A percentile compares a stretch with the other conserved stretches of the same genome.
These are phyloP conservation scores for Obelidium mucronatum DNA, from an alignment of 192 early-diverging fungal species.

Conservation along the genomic window DNA sequence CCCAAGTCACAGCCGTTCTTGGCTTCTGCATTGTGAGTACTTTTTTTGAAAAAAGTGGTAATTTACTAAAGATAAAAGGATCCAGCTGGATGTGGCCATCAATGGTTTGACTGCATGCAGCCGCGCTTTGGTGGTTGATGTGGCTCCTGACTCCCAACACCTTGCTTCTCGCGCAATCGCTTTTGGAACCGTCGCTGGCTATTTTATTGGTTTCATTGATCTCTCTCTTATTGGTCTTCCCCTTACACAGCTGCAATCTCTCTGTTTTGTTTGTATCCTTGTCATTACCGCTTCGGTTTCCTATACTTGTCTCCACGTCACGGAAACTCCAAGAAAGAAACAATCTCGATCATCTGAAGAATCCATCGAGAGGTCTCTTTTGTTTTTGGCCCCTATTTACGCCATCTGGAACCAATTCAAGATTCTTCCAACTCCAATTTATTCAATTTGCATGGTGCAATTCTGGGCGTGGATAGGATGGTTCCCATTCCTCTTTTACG, in stretches of 20 bases:
- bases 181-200: conserved; percentile 83
- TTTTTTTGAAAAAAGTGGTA: too few relatives aligned
- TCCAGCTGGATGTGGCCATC: conserved; percentile 85
- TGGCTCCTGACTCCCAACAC: conserved; percentile 54
- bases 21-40: too few relatives aligned
- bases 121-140: conserved; percentile 88
- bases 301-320: conserved; percentile 68
- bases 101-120: conserved; percentile 87
- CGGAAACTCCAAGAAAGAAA: conserved; percentile 40
- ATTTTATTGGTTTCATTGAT: conserved; percentile 85
- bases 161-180: conserved; percentile 82
- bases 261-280: conserved; percentile 76
- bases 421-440: conserved; percentile 68
- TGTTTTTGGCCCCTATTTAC: not conserved
- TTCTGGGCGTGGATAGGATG: conserved; percentile 97
- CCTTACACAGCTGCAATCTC: conserved; percentile 77
- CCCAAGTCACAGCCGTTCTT: too few relatives aligned
- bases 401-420: not conserved
- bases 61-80: too few relatives aligned
- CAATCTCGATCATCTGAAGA: not conserved
- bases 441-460: conserved; percentile 85
- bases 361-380: not conserved
- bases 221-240: conserved; percentile 73
- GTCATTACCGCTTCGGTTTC: conserved; percentile 63
- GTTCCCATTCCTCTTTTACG: conserved; percentile 97